Percentiles rank a stretch among this genome's conserved stretches.
Evolutionary conservation across 1,139 yeast genomes (phyloP).

Genomic region (Hansenula sp.): DNA sequence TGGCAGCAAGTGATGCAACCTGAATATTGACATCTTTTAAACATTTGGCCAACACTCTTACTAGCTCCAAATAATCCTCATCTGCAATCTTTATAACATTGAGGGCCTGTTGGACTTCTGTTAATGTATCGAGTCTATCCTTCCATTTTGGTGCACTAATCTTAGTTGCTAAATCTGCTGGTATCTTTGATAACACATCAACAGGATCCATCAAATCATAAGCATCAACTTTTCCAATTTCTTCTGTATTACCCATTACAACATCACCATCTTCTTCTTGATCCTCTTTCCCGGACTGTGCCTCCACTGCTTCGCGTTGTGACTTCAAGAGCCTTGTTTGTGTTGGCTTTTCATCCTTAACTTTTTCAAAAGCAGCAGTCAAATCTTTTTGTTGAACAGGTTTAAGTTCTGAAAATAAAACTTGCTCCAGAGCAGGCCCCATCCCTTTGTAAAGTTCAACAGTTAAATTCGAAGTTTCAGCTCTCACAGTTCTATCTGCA

Average conservation of each 20-base stretch:
- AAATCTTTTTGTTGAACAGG: constrained; percentile 92
- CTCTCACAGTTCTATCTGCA: constrained; percentile 83
- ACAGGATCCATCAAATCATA: constrained; percentile 52
- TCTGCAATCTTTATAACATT: constrained; percentile 45
- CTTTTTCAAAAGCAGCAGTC: constrained; percentile 57
- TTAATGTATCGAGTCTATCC: constrained; percentile 83
- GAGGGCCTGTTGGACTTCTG: constrained; percentile 54
- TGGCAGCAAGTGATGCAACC: constrained; percentile 80
- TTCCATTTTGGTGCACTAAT: constrained; percentile 78
- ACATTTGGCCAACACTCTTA: constrained; percentile 62
- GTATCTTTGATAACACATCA: constrained; percentile 62
- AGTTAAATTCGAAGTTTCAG: constrained; percentile 67
- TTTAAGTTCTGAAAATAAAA: constrained; percentile 68
- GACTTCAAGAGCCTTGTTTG: constrained; percentile 55
- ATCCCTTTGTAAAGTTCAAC: constrained; percentile 75
- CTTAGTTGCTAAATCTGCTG: constrained; percentile 52
- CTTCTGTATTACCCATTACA: constrained; percentile 37
- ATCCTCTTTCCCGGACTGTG: constrained; percentile 16
- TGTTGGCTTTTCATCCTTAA: constrained; percentile 39
- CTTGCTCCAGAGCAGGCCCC: constrained; percentile 57
- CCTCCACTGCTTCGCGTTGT: constrained; percentile 38
- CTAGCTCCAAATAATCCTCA: constrained; percentile 65
- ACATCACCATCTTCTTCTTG: constrained; percentile 32
- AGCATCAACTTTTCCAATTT: constrained; percentile 39
- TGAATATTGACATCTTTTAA: constrained; percentile 85